phyloP scores from a whole-genome alignment of 1,139 yeast genomes.

The Suhomyces taliae region DNA sequence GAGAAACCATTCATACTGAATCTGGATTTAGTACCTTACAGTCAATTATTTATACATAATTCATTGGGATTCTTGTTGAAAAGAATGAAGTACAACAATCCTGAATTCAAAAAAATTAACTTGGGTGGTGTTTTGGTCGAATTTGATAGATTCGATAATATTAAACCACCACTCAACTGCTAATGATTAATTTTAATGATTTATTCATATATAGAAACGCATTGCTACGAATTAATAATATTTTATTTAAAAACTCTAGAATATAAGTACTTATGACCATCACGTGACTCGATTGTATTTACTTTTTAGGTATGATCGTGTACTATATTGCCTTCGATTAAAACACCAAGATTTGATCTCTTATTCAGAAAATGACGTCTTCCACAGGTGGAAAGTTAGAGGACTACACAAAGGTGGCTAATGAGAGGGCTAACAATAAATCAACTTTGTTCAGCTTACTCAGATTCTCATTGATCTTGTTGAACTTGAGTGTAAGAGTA shows the following conservation, averaged over 20 bases:
- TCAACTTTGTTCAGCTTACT: neutral
- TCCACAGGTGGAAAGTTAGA: neutral
- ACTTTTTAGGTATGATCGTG: neutral
- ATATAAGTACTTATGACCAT: neutral
- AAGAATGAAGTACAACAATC: constrained; percentile 4
- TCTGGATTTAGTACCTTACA: constrained; percentile 6
- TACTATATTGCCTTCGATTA: neutral
- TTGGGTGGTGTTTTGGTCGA: constrained; percentile 11
- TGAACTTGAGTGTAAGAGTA: constrained; percentile 39
- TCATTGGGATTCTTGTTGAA: constrained; percentile 5
- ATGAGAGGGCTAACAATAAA: neutral
- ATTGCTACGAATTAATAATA: too few relatives aligned
- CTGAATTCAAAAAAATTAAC: constrained; percentile 3
- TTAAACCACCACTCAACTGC: constrained; percentile 2
- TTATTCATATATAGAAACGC: neutral
- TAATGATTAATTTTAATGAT: neutral
- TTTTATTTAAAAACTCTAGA: too few relatives aligned
- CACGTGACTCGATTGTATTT: neutral
- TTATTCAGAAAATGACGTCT: neutral
- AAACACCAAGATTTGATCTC: neutral
- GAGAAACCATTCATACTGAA: constrained; percentile 18
- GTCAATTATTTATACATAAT: constrained; percentile 9
- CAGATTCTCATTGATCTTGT: constrained; percentile 14
- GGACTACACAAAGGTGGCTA: neutral
- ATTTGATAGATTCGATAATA: neutral